Evolutionary conservation across 1,284 basidiomycete genomes (phyloP), one percentile per base, ranked within the genome.

Genomic region (Sanghuangporus baumii): DNA sequence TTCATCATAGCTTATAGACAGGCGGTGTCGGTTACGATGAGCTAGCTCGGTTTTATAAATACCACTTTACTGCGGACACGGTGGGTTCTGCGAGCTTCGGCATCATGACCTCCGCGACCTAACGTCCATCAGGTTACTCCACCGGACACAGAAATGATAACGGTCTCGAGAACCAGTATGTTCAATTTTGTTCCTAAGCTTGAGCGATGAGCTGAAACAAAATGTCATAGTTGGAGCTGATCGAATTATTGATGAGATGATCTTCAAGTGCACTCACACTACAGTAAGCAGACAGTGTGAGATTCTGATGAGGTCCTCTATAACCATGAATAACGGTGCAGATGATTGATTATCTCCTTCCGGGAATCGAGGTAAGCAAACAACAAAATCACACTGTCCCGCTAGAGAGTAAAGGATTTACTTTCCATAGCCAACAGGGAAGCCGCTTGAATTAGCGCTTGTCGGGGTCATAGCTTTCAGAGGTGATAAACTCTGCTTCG

Each of bases 301-400:
- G 0, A 6, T 34, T 23, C 18, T 20, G 31, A 26, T 16, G 38
- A 60, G 66, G 51, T 61, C 57, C 5, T 63, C 67, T 61, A 57
- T 57, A 62, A 16, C n/a, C 12, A 36, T 34, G 16, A 18, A n/a
- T 2, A 57, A 56, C 31, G 48, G 54, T 41, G n/a, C 59, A 78
- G 79, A 78, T 78, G 66, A 80, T 81, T 51, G 80, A 82, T 66
- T 82, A 81, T 74, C 77, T 83, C 62, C 69, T 81, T 14, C 80
- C 79, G 3, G 79, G 79, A 18, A 68, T 83, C 23, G 75, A 60
- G 48, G 59, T 52, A 58, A 50, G 23, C 26, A 26, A 11, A 18
- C 43, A 20, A 23, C 11, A 9, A 7, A n/a, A 36, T 16, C 7
- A 8, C 26, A 38, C 50, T 48, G 20, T 14, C 16, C 9, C 18